phyloP scores from a whole-genome alignment of 2,329 filamentous ascomycete genomes.

The Pseudogymnoascus sp. region DNA sequence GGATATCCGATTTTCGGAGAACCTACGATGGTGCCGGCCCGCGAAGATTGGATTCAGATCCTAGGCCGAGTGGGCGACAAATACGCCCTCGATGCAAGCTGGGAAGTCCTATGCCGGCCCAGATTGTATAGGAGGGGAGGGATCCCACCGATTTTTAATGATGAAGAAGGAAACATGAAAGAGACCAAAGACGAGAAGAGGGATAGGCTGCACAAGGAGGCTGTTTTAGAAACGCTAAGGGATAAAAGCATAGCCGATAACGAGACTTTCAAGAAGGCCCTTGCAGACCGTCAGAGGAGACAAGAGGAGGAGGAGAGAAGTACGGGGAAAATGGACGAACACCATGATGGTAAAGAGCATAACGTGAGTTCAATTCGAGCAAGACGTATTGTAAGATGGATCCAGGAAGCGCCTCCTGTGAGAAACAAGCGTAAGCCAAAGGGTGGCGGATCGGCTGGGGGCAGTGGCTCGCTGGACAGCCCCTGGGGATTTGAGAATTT shows the following conservation, averaged over 20 bases:
- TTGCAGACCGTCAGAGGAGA: slow-evolving; percentile 51
- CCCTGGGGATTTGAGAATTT: not conserved
- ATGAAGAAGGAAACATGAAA: slow-evolving; percentile 36
- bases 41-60: slow-evolving; percentile 74
- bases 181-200: slow-evolving; percentile 47
- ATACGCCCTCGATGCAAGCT: slow-evolving; percentile 56
- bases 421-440: not conserved
- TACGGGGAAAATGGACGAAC: slow-evolving; percentile 32
- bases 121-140: not conserved
- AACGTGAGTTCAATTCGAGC: slow-evolving; percentile 64
- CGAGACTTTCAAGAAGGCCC: slow-evolving; percentile 54
- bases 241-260: slow-evolving; percentile 64
- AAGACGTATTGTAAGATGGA: slow-evolving; percentile 61
- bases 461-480: not conserved
- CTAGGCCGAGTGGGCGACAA: slow-evolving; percentile 61
- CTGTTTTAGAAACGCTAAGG: slow-evolving; percentile 58
- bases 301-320: slow-evolving; percentile 46
- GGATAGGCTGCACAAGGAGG: slow-evolving; percentile 55
- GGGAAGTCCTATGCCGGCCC: slow-evolving; percentile 64
- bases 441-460: not conserved
- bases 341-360: slow-evolving; percentile 61
- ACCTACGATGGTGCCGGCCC: slow-evolving; percentile 56
- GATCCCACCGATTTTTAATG: slow-evolving; percentile 33
- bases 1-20: slow-evolving; percentile 75
- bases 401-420: slow-evolving; percentile 46